These are phyloP conservation scores for Paramecium octaurelia DNA, from an alignment of 73 alveolate species.

Conservation along the genomic window DNA sequence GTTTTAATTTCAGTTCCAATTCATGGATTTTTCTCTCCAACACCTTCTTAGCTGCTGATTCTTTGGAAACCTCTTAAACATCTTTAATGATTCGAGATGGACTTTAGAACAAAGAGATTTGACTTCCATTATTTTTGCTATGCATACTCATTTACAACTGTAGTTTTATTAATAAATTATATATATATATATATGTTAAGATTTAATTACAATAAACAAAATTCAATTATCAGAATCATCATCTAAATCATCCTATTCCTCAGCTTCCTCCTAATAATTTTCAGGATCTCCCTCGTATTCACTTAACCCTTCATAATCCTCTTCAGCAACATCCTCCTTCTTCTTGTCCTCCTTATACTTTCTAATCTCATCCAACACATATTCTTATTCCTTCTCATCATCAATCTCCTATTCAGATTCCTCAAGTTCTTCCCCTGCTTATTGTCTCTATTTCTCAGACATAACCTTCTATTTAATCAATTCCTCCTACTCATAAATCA, in stretches of 20 bases:
- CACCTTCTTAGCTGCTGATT: neutral
- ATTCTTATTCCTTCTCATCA: slow-evolving; percentile 47
- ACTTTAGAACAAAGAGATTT: neutral
- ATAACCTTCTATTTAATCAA: slow-evolving; percentile 10
- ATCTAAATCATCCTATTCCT: neutral
- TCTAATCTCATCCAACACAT: slow-evolving; percentile 20
- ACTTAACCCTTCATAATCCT: slow-evolving; percentile 14
- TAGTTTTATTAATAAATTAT: neutral
- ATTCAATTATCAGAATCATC: slow-evolving; percentile 7
- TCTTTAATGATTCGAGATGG: neutral
- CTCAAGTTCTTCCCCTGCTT: slow-evolving; percentile 18
- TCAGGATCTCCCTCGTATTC: slow-evolving; percentile 55
- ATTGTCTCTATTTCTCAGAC: neutral
- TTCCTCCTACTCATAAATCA: neutral
- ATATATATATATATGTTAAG: neutral
- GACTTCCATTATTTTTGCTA: neutral
- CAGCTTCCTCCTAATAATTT: neutral
- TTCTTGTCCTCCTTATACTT: slow-evolving; percentile 30
- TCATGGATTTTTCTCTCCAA: neutral
- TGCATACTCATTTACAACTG: neutral
- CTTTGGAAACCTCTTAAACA: neutral
- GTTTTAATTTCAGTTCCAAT: neutral
- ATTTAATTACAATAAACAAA: neutral
- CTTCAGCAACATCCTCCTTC: neutral
- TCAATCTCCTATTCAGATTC: slow-evolving; percentile 28